Base-by-base conservation (phyloP, 2,329 filamentous ascomycete genomes). In the Neofusicoccum umdonicola region DNA sequence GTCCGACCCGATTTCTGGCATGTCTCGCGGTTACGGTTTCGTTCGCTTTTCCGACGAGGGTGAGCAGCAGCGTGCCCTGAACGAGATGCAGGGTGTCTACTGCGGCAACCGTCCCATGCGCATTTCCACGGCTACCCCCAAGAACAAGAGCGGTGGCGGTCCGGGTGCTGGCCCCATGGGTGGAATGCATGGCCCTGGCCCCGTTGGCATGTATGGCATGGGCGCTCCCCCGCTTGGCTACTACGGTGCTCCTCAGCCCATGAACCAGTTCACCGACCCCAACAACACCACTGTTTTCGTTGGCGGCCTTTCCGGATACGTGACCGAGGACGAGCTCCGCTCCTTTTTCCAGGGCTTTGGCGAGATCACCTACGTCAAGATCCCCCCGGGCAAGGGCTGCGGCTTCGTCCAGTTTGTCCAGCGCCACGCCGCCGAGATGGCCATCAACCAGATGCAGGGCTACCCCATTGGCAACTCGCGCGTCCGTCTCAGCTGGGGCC, bases 211-310 rank as follows among this genome's bases (percentile, higher is more conserved):
- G 84, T 90, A 90, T 77, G 83, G 82, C 31, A 90, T 91, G 88
- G 87, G 87, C 67, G 86, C 84, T 71, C 88, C 88, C 65, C 88
- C 87, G 41, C 87, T 90, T 81, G 84, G 66, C 9, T 88, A 86
- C 78, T 88, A 88, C 74, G 87, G 86, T 67, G 83, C 87, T 70
- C 88, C 87, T 68, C 89, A 91, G 79, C 89, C 89, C 69, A 98
- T 99, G 95, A 99, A 99, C 82, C 95, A 99, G 82, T 99, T 99
- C 84, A 99, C 95, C 42, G 95, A 99, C 74, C 95, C 95, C 12
- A 99, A 99, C 87, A 99, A 99, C 83, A 99, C 95, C 17, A 99
- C 95, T 19, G 95, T 99, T 68, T 99, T 99, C 73, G 95, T 99
- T 63, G 95, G 95, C 70, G 95, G 95, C 62, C 88, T 99, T 4